Conservation (phyloP, 2,329 filamentous ascomycete genomes). For the Clarireedia paspali region DNA sequence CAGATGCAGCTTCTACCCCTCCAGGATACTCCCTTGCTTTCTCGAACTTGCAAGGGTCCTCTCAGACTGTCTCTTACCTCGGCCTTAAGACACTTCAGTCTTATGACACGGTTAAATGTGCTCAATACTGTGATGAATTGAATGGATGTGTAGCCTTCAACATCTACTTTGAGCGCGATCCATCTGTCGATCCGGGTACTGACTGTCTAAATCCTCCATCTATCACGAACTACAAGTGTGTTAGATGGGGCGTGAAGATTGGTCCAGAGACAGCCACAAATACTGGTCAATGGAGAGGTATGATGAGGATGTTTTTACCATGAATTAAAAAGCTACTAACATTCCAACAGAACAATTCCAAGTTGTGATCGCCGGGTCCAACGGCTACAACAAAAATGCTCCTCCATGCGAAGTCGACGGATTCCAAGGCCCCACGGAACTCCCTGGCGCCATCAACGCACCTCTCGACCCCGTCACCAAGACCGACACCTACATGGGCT, state of each 20-base stretch:
- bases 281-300: slow-evolving; percentile 27
- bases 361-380: slow-evolving; percentile 36
- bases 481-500: slow-evolving; percentile 27
- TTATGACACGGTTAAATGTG: slow-evolving; percentile 28
- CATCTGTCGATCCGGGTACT: slow-evolving; percentile 25
- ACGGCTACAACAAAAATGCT: slow-evolving; percentile 32
- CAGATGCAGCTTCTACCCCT: slow-evolving; percentile 17
- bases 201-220: slow-evolving; percentile 30
- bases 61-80: slow-evolving; percentile 24
- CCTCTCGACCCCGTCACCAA: slow-evolving; percentile 22
- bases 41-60: slow-evolving; percentile 26
- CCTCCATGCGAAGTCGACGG: slow-evolving; percentile 6
- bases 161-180: slow-evolving; percentile 31
- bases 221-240: slow-evolving; percentile 31
- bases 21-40: slow-evolving; percentile 30
- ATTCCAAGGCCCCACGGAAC: slow-evolving; percentile 22
- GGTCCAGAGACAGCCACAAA: slow-evolving; percentile 28
- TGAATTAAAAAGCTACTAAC: background rate
- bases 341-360: slow-evolving; percentile 27
- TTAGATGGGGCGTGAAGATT: slow-evolving; percentile 29
- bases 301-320: background rate
- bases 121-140: slow-evolving; percentile 24
- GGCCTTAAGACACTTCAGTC: slow-evolving; percentile 23
- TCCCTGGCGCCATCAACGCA: slow-evolving; percentile 29
- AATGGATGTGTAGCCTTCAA: slow-evolving; percentile 30